Evolutionary conservation across 129 eudicot genomes (phyloP).

Genomic region (Lactuca sativa): DNA sequence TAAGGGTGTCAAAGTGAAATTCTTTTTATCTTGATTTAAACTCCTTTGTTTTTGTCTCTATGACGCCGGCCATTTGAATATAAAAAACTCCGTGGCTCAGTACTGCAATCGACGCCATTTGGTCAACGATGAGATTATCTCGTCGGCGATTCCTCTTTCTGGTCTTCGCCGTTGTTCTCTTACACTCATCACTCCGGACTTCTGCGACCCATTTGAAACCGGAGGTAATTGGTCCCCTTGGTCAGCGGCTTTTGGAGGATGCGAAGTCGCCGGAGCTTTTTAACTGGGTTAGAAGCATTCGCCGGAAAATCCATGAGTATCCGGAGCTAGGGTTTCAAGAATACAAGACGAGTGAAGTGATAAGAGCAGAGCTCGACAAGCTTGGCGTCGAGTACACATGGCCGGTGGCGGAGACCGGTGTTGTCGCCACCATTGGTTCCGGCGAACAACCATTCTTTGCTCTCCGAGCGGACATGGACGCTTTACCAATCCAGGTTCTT

Average conservation of each 20-base stretch:
- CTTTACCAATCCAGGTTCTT: conserved; percentile 56
- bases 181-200: conserved; percentile 14
- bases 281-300: conserved; percentile 44
- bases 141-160: not conserved
- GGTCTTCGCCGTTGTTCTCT: not conserved
- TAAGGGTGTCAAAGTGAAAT: not conserved
- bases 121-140: conserved; percentile 19
- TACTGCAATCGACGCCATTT: not conserved
- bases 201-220: conserved; percentile 13
- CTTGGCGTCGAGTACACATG: conserved; percentile 49
- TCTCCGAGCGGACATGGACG: conserved; percentile 74
- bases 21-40: not conserved
- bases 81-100: not conserved
- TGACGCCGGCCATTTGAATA: not conserved
- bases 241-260: conserved; percentile 40
- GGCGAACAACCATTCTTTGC: conserved; percentile 52
- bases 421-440: conserved; percentile 59
- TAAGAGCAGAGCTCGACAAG: conserved; percentile 54
- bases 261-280: conserved; percentile 49
- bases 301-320: conserved; percentile 57
- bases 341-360: conserved; percentile 52
- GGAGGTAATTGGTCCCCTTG: conserved; percentile 38
- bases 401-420: conserved; percentile 62
- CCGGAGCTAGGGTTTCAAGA: conserved; percentile 66
- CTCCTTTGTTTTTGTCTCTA: not conserved